Evolutionary conservation across 73 alveolate genomes (phyloP).

Genomic region (Breviolum minutum): DNA sequence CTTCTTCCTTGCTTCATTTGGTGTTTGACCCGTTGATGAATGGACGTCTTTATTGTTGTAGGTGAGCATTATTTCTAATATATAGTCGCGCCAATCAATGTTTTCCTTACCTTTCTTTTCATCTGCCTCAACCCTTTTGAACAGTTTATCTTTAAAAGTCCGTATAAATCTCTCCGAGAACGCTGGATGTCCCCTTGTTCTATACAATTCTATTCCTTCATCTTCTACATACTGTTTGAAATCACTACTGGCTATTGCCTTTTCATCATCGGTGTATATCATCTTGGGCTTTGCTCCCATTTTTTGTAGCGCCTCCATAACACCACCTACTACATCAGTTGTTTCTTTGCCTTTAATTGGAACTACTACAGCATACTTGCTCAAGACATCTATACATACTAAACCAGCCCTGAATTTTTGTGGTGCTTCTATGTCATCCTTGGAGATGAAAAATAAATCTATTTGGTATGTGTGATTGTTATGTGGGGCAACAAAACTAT

Average conservation of each 20-base stretch:
- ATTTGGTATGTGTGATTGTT: background rate
- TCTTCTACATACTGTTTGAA: no score
- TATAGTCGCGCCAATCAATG: conserved; percentile 38
- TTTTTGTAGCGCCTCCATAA: conserved; percentile 15
- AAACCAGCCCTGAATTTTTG: conserved; percentile 37
- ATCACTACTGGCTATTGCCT: no score
- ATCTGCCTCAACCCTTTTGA: conserved; percentile 33
- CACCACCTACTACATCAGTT: conserved; percentile 7
- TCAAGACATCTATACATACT: background rate
- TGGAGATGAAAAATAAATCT: background rate
- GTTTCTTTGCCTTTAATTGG: conserved; percentile 12
- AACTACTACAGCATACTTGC: background rate
- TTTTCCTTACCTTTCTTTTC: conserved; percentile 21
- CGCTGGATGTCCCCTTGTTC: conserved; percentile 1
- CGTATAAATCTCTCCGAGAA: no score
- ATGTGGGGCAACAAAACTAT: conserved; percentile 19
- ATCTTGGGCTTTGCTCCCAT: no score
- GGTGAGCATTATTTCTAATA: conserved; percentile 12
- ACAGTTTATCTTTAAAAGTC: no score
- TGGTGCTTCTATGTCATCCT: background rate
- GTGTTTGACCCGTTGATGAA: conserved; percentile 18
- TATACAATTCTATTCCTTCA: no score
- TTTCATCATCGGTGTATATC: no score
- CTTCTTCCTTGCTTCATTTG: conserved; percentile 25
- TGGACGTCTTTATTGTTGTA: conserved; percentile 22